These are phyloP conservation scores for Onygena corvina DNA, from an alignment of 2,329 filamentous ascomycete genomes.

Conservation along the genomic window DNA sequence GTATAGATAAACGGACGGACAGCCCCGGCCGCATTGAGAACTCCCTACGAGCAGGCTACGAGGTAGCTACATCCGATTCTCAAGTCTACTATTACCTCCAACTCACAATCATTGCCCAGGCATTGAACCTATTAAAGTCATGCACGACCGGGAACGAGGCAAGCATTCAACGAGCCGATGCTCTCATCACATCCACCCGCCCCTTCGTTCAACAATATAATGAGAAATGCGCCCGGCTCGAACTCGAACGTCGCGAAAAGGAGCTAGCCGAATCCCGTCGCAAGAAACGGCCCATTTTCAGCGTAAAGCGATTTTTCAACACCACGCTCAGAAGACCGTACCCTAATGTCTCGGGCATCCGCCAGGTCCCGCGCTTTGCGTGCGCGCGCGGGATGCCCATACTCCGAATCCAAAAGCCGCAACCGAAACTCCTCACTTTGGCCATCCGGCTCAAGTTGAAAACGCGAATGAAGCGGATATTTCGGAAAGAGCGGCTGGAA, in stretches of 20 bases:
- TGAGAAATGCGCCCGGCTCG: not conserved
- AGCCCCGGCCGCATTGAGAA: constrained; percentile 31
- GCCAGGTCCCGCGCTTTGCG: constrained; percentile 32
- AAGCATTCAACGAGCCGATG: constrained; percentile 19
- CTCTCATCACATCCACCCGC: constrained; percentile 21
- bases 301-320: constrained; percentile 7
- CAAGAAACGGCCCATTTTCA: not conserved
- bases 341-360: constrained; percentile 25
- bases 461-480: constrained; percentile 26
- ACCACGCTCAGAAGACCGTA: constrained; percentile 29
- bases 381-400: constrained; percentile 34
- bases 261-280: not conserved
- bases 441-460: constrained; percentile 28
- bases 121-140: constrained; percentile 29
- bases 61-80: constrained; percentile 20
- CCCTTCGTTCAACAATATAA: constrained; percentile 16
- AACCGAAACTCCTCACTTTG: constrained; percentile 30
- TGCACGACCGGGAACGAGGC: constrained; percentile 22
- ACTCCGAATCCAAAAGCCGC: constrained; percentile 35
- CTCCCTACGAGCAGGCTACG: constrained; percentile 33
- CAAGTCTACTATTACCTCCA: not conserved
- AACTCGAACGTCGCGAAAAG: not conserved
- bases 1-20: constrained; percentile 27
- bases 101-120: constrained; percentile 17
- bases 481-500: constrained; percentile 24